These are phyloP conservation scores for Lasiodiplodia gonubiensis DNA, from an alignment of 2,329 filamentous ascomycete species.

Conservation along the genomic window DNA sequence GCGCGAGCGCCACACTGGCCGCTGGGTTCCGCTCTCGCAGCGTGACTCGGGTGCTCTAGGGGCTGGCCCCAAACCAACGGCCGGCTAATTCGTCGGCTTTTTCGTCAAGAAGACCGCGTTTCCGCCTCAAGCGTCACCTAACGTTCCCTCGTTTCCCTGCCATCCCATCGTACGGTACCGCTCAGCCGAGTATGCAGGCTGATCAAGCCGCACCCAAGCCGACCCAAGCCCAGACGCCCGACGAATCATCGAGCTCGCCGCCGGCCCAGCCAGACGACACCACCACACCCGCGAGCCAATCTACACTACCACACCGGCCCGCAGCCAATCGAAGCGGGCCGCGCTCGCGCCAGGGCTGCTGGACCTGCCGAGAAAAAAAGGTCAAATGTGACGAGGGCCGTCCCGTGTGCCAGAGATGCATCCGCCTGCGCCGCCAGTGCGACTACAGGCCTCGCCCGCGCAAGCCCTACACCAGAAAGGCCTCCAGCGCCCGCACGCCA, in stretches of 20 bases:
- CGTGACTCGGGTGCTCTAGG: conserved; percentile 4
- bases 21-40: not conserved
- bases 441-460: conserved; percentile 30
- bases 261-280: not conserved
- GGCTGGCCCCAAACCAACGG: not conserved
- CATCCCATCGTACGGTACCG: conserved; percentile 9
- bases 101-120: conserved; percentile 8
- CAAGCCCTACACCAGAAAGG: conserved; percentile 17
- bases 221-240: not conserved
- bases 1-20: not conserved
- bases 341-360: conserved; percentile 17
- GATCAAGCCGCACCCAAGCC: conserved; percentile 1
- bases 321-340: conserved; percentile 26
- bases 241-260: not conserved
- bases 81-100: conserved; percentile 4
- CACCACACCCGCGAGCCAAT: not conserved
- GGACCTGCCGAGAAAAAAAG: conserved; percentile 18
- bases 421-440: conserved; percentile 43
- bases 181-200: conserved; percentile 14
- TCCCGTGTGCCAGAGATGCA: conserved; percentile 44
- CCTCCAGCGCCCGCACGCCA: conserved; percentile 1
- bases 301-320: conserved; percentile 6
- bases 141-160: conserved; percentile 16
- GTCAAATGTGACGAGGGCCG: conserved; percentile 27
- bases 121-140: not conserved